A percentile compares a stretch with the other conserved stretches of the same genome.
Evolutionary conservation across 129 eudicot species (phyloP).

Genomic region (Pulicaria dysenterica): DNA sequence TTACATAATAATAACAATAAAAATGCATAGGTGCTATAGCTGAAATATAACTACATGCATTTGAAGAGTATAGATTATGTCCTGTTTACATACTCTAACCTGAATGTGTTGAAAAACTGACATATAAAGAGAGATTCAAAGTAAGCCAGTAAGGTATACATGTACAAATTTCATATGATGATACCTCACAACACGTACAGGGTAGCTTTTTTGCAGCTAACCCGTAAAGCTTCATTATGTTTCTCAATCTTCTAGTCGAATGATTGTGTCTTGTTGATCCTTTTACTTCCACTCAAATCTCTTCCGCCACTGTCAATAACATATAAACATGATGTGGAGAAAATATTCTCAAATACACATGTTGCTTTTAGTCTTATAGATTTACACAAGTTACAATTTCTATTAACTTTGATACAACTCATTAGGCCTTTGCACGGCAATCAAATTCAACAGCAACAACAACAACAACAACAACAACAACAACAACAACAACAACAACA

Average conservation of each 20-base stretch:
- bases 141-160: background rate
- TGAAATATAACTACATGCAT: background rate
- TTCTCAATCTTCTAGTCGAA: constrained; percentile 78
- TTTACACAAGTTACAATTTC: constrained; percentile 5
- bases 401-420: background rate
- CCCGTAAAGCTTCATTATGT: constrained; percentile 75
- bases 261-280: constrained; percentile 87
- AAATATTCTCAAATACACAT: constrained; percentile 13
- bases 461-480: too few relatives aligned
- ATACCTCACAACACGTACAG: constrained; percentile 93
- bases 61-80: background rate
- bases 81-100: too few relatives aligned
- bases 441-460: too few relatives aligned
- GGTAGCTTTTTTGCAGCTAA: constrained; percentile 90
- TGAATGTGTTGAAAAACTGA: too few relatives aligned
- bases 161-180: constrained; percentile 15
- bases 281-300: constrained; percentile 81
- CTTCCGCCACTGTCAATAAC: constrained; percentile 75
- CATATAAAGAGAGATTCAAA: background rate
- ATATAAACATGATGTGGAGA: background rate
- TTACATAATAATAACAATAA: too few relatives aligned
- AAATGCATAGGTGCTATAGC: too few relatives aligned
- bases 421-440: too few relatives aligned
- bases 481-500: constrained; percentile 58
- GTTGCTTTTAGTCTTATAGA: background rate